Conservation (phyloP, 352 stramenopile genomes). For the Thalassiosira tumida region DNA sequence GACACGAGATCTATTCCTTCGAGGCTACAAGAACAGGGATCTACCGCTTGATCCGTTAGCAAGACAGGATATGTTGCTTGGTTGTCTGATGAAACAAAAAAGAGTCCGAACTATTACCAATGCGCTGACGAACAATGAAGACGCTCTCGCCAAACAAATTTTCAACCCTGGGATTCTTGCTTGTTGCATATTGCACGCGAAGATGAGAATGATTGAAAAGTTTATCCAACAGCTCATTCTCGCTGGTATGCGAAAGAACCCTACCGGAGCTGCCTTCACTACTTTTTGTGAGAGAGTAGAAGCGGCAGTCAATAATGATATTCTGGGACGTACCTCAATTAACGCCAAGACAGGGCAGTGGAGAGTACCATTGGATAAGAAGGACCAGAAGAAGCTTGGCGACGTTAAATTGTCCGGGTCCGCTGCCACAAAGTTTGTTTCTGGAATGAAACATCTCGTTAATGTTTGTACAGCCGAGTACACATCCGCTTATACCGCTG, state of each 20-base stretch:
- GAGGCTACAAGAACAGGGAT: neutral
- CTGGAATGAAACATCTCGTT: neutral
- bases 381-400: slow-evolving; percentile 20
- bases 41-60: neutral
- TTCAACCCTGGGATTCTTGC: neutral
- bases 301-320: neutral
- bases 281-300: neutral
- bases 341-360: neutral
- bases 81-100: neutral
- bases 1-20: neutral
- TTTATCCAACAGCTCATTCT: slow-evolving; percentile 1
- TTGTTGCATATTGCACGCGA: neutral
- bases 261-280: neutral
- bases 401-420: slow-evolving; percentile 12
- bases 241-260: neutral
- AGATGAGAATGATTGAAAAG: neutral
- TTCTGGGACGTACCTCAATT: neutral
- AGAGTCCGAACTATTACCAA: neutral
- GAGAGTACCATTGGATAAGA: slow-evolving; percentile 5
- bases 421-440: neutral
- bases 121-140: neutral
- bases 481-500: neutral
- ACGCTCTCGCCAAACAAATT: neutral
- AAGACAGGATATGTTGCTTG: neutral
- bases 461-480: neutral